Percentiles rank a stretch among this genome's conserved stretches.
Conservation (phyloP, 2,329 filamentous ascomycete genomes). For the Myriosclerotinia scirpicola region DNA sequence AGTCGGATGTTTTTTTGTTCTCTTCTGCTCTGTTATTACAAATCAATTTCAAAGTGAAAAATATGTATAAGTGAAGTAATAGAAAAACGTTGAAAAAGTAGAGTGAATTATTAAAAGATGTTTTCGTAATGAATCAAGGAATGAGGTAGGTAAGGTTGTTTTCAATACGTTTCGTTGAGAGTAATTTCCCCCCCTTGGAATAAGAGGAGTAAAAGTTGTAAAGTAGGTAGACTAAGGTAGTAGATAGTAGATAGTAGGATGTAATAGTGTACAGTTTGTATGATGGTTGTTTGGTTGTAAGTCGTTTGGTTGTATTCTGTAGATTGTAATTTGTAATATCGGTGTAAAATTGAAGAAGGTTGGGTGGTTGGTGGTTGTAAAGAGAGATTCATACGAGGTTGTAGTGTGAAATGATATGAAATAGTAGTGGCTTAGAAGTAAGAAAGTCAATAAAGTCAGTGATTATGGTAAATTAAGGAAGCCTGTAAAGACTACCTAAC, state of each 20-base stretch:
- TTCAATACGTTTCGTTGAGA: slow-evolving; percentile 17
- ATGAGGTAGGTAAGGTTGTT: background rate
- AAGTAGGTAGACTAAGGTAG: no score
- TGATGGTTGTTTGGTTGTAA: no score
- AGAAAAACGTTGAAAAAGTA: background rate
- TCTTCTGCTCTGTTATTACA: background rate
- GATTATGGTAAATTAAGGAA: background rate
- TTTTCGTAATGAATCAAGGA: background rate
- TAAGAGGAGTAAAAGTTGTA: background rate
- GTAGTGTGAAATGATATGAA: slow-evolving; percentile 1
- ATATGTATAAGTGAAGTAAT: background rate
- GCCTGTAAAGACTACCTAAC: no score
- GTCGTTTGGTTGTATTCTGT: background rate
- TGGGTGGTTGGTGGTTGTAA: background rate
- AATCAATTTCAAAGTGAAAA: background rate
- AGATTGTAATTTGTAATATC: slow-evolving; percentile 21
- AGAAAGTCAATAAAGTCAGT: background rate
- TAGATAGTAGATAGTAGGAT: no score
- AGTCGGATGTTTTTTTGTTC: slow-evolving; percentile 32
- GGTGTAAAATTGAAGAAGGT: no score
- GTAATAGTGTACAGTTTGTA: no score
- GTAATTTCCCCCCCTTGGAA: no score
- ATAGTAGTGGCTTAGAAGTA: background rate
- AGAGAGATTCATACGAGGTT: background rate
- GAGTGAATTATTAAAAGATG: background rate